These are phyloP conservation scores for Ascochyta lentis DNA, from an alignment of 2,329 filamentous ascomycete species.

Conservation along the genomic window DNA sequence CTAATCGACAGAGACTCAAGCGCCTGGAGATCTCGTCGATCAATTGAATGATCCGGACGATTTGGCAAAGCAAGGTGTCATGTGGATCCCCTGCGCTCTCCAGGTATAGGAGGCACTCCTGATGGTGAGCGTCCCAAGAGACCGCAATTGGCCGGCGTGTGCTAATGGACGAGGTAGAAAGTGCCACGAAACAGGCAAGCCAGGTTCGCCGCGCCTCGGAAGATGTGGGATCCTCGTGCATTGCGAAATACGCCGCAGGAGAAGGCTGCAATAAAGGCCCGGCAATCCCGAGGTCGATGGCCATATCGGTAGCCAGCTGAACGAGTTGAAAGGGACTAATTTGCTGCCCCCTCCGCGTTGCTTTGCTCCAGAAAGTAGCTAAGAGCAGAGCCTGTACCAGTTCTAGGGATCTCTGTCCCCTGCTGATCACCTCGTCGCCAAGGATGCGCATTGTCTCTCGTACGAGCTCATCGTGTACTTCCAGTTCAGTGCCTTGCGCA, in stretches of 20 bases:
- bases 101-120: slow-evolving; percentile 29
- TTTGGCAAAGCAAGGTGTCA: slow-evolving; percentile 34
- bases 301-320: slow-evolving; percentile 39
- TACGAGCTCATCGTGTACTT: slow-evolving; percentile 35
- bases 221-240: slow-evolving; percentile 28
- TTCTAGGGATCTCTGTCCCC: slow-evolving; percentile 34
- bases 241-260: slow-evolving; percentile 30
- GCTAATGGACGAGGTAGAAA: slow-evolving; percentile 28
- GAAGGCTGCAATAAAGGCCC: slow-evolving; percentile 32
- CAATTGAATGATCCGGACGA: slow-evolving; percentile 31
- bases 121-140: slow-evolving; percentile 32
- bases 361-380: slow-evolving; percentile 33
- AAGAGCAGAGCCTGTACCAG: slow-evolving; percentile 39
- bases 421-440: slow-evolving; percentile 30
- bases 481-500: slow-evolving; percentile 26
- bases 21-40: slow-evolving; percentile 30
- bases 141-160: slow-evolving; percentile 29
- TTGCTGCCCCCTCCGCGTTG: slow-evolving; percentile 24
- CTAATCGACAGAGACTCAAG: slow-evolving; percentile 29
- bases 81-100: slow-evolving; percentile 26
- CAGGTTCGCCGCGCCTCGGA: slow-evolving; percentile 38
- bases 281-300: slow-evolving; percentile 38
- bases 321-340: slow-evolving; percentile 36
- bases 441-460: slow-evolving; percentile 31
- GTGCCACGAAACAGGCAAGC: slow-evolving; percentile 37